Conservation (phyloP, 2,329 filamentous ascomycete species). For the Claviceps fusiformis region DNA sequence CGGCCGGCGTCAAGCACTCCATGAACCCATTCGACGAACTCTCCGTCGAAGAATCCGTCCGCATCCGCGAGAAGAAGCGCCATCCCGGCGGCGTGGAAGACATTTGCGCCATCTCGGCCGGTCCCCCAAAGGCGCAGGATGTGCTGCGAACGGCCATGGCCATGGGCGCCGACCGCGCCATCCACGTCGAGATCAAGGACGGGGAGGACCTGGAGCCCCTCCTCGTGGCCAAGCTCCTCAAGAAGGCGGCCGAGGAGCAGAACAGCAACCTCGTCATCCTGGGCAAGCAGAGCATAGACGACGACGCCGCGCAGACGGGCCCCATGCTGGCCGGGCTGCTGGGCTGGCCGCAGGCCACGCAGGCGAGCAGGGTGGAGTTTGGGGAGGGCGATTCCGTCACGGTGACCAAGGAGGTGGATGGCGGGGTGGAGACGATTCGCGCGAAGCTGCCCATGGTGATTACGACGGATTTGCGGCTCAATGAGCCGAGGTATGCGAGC, state of each 20-base stretch:
- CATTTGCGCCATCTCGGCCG: slow-evolving; percentile 80
- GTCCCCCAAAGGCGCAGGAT: slow-evolving; percentile 76
- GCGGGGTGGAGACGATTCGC: slow-evolving; percentile 78
- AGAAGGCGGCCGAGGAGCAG: slow-evolving; percentile 67
- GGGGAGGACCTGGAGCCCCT: slow-evolving; percentile 74
- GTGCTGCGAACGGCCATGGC: slow-evolving; percentile 93
- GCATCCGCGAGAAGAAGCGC: slow-evolving; percentile 75
- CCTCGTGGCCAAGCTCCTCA: slow-evolving; percentile 80
- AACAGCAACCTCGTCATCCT: slow-evolving; percentile 84
- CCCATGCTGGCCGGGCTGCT: slow-evolving; percentile 93
- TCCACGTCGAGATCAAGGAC: slow-evolving; percentile 74
- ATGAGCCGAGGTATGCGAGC: slow-evolving; percentile 88
- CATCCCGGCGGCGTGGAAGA: slow-evolving; percentile 68
- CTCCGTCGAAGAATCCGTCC: slow-evolving; percentile 89
- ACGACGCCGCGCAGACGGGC: slow-evolving; percentile 88
- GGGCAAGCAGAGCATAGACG: slow-evolving; percentile 97
- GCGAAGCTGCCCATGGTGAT: slow-evolving; percentile 84
- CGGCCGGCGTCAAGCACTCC: slow-evolving; percentile 84
- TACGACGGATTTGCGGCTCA: slow-evolving; percentile 86
- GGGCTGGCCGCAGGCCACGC: slow-evolving; percentile 88
- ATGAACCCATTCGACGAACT: slow-evolving; percentile 99
- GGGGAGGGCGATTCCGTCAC: slow-evolving; percentile 54
- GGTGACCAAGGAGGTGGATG: slow-evolving; percentile 88
- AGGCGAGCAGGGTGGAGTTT: slow-evolving; percentile 75
- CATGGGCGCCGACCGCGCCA: slow-evolving; percentile 87